These are phyloP conservation scores for Lignosus rhinocerotis DNA, from an alignment of 1,284 basidiomycete genomes.

Conservation along the genomic window DNA sequence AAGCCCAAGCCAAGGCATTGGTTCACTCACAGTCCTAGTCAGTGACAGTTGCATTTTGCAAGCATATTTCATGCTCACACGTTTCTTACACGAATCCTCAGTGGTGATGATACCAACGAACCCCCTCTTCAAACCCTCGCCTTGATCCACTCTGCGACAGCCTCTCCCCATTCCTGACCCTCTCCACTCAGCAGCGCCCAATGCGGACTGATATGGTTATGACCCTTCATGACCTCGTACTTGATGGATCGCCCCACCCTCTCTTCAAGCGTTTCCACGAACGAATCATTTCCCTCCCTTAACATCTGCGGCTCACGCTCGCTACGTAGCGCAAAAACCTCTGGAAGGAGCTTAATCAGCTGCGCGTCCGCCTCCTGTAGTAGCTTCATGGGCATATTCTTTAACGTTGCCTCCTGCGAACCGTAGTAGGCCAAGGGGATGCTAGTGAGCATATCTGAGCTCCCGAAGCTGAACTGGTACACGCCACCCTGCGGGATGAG, in stretches of 20 bases:
- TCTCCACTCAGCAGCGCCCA: constrained; percentile 51
- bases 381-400: constrained; percentile 43
- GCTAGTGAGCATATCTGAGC: constrained; percentile 26
- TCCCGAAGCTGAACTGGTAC: constrained; percentile 38
- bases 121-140: constrained; percentile 2
- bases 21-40: too few relatives aligned
- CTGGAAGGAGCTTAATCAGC: constrained; percentile 42
- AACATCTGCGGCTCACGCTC: constrained; percentile 54
- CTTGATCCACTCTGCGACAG: constrained; percentile 44
- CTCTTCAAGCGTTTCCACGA: constrained; percentile 38
- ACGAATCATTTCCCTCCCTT: constrained; percentile 33
- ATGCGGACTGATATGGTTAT: constrained; percentile 64
- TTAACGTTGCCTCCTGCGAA: constrained; percentile 39
- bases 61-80: too few relatives aligned
- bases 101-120: too few relatives aligned
- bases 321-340: constrained; percentile 46
- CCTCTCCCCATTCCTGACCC: constrained; percentile 63
- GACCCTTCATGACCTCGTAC: constrained; percentile 46
- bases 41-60: too few relatives aligned
- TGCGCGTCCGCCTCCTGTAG: constrained; percentile 37
- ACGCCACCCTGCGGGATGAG: constrained; percentile 46
- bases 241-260: constrained; percentile 30
- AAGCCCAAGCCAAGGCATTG: too few relatives aligned
- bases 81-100: too few relatives aligned
- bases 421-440: constrained; percentile 46